A percentile compares a stretch with the other conserved stretches of the same genome.
Conservation (phyloP, 1,139 yeast species). For the Sugiyamaella castrensis region DNA sequence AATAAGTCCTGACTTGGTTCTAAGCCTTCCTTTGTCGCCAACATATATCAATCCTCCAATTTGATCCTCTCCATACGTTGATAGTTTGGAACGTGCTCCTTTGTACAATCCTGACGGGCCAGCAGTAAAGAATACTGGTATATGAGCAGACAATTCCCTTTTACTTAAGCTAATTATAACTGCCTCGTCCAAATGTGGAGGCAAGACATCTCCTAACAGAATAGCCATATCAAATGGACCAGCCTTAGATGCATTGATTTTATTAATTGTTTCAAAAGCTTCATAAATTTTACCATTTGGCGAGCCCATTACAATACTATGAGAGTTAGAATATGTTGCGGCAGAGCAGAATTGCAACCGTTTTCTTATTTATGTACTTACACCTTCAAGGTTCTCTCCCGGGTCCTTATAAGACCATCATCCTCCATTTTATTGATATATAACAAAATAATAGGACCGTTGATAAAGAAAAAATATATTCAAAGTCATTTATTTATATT, state of each 20-base stretch:
- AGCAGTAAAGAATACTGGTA: constrained; percentile 19
- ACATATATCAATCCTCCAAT: too few relatives aligned
- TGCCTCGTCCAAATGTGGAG: constrained; percentile 4
- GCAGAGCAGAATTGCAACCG: too few relatives aligned
- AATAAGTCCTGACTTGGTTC: constrained; percentile 1
- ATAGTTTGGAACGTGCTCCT: too few relatives aligned
- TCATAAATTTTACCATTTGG: constrained; percentile 13
- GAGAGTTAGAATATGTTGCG: not conserved
- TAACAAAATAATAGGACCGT: too few relatives aligned
- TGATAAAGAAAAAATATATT: too few relatives aligned
- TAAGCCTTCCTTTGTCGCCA: not conserved
- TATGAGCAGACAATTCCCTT: constrained; percentile 12
- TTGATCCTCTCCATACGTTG: too few relatives aligned
- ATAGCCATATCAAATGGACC: constrained; percentile 30
- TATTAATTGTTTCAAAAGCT: constrained; percentile 23
- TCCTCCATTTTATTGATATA: too few relatives aligned
- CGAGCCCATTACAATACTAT: constrained; percentile 29
- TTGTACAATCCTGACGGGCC: constrained; percentile 5
- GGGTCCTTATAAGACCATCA: too few relatives aligned
- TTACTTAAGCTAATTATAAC: constrained; percentile 3
- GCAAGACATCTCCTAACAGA: constrained; percentile 21
- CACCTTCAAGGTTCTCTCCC: too few relatives aligned
- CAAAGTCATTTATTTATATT: too few relatives aligned
- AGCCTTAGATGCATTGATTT: constrained; percentile 23
- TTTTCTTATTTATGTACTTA: too few relatives aligned